Base-by-base conservation (phyloP, 1,284 basidiomycete genomes). In the Nidula niveotomentosa region DNA sequence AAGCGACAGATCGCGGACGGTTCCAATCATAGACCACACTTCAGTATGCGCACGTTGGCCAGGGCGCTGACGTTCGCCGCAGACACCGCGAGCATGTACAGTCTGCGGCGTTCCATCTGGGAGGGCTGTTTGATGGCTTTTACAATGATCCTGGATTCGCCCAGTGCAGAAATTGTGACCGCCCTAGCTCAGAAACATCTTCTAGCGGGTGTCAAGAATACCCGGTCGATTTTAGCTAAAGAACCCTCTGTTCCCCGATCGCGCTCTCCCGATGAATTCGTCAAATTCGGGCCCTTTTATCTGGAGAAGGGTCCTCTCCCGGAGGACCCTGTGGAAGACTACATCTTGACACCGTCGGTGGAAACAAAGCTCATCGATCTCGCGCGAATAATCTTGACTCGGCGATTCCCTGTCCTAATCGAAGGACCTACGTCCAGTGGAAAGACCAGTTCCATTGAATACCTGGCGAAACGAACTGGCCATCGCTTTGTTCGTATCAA, bases 401-500 rank as follows among this genome's bases (percentile, higher is more conserved):
- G 93, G 53, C 84, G 90, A 57, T 98, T 96, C 66, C 97, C 97
- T 5, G 92, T 99, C 8, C 81, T 99, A 15, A 97, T 99, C 59
- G 97, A 99, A 75, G 97, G 97, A 2, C 97, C 97, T 0, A 99
- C 97, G 0, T 98, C 96, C 1, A 93, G 91, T 52, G 97, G 97
- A 43, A 99, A 99, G 76, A 99, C 97, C 1, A 96, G 93, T 67
- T 93, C 97, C 0, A 88, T 99, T 55, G 96, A 98, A 74, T 98
- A 97, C 70, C 85, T 99, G 18, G 96, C 97, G 1, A 85, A 85
- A 56, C 83, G 92, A 56, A 98, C 96, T 0, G 96, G 97, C 0
- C 97, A 99, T 75, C 85, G 85, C 34, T 99, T 99, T 69, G 89
- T 99, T 33, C 92, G 97, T 37, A 98, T 99, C 82, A 99, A 99